Conservation (phyloP, 192 early-diverging fungal species). For the Coemansia sp. region DNA sequence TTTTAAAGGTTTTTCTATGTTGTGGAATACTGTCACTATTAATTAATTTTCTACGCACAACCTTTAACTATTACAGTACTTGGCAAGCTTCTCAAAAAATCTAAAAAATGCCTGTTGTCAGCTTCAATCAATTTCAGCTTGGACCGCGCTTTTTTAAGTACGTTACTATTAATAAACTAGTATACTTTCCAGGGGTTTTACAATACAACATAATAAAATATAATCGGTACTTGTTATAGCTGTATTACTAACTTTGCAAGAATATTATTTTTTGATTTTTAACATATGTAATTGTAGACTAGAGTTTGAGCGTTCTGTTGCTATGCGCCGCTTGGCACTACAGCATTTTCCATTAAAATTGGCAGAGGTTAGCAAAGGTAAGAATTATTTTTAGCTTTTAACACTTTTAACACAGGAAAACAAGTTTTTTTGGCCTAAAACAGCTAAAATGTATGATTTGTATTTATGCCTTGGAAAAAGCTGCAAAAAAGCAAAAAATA, state of each 20-base stretch:
- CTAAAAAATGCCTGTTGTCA: conserved; percentile 3
- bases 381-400: not conserved
- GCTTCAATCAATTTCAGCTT: conserved; percentile 38
- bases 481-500: not conserved
- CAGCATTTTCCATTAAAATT: conserved; percentile 37
- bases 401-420: not conserved
- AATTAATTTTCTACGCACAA: too few relatives aligned
- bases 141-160: conserved; percentile 52
- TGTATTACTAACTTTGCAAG: not conserved
- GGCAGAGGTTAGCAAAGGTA: conserved; percentile 39
- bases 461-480: not conserved
- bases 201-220: too few relatives aligned
- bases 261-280: not conserved
- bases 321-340: conserved; percentile 47
- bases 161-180: not conserved
- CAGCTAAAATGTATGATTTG: not conserved
- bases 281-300: conserved; percentile 18
- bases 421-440: not conserved
- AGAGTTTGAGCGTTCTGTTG: conserved; percentile 44
- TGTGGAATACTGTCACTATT: not conserved
- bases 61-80: too few relatives aligned
- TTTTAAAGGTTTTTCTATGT: not conserved
- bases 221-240: not conserved
- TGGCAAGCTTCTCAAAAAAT: not conserved
- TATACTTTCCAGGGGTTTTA: not conserved